Conservation (phyloP, 2,329 filamentous ascomycete genomes). For the Fusarium guadeloupense region DNA sequence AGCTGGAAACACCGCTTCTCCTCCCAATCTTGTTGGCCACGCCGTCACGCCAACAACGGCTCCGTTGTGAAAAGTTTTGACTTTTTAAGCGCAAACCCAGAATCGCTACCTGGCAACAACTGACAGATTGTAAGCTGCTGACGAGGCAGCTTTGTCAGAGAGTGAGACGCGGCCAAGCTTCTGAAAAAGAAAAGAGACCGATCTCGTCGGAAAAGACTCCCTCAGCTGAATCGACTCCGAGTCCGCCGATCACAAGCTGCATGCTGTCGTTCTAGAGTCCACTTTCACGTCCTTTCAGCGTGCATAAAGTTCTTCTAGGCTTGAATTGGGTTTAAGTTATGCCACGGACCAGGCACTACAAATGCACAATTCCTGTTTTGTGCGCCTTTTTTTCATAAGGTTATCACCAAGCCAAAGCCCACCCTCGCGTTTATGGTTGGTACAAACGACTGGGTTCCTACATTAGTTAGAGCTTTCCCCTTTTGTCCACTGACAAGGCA, state of each 20-base stretch:
- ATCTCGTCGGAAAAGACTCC: conserved; percentile 3
- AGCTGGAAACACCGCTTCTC: conserved; percentile 14
- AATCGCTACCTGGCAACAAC: not conserved
- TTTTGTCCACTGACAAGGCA: conserved; percentile 13
- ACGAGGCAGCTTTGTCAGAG: not conserved
- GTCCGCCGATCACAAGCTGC: conserved; percentile 5
- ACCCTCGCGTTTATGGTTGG: conserved; percentile 8
- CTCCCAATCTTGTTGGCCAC: not conserved
- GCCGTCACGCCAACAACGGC: conserved; percentile 4
- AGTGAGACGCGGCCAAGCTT: not conserved
- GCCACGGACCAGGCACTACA: not conserved
- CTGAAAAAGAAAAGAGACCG: not conserved
- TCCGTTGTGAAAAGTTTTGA: conserved; percentile 4
- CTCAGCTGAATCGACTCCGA: conserved; percentile 19
- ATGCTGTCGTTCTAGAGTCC: conserved; percentile 19
- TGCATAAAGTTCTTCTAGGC: conserved; percentile 1
- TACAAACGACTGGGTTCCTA: conserved; percentile 27
- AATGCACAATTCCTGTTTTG: conserved; percentile 26
- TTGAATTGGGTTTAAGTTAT: not conserved
- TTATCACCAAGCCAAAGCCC: conserved; percentile 13
- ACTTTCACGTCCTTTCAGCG: not conserved
- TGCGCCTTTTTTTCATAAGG: conserved; percentile 14
- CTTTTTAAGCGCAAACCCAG: not conserved
- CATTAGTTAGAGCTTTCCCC: conserved; percentile 32
- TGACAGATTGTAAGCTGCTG: not conserved